A percentile compares a stretch with the other conserved stretches of the same genome.
Conservation (phyloP, 129 eudicot species). For the Centella asiatica region DNA sequence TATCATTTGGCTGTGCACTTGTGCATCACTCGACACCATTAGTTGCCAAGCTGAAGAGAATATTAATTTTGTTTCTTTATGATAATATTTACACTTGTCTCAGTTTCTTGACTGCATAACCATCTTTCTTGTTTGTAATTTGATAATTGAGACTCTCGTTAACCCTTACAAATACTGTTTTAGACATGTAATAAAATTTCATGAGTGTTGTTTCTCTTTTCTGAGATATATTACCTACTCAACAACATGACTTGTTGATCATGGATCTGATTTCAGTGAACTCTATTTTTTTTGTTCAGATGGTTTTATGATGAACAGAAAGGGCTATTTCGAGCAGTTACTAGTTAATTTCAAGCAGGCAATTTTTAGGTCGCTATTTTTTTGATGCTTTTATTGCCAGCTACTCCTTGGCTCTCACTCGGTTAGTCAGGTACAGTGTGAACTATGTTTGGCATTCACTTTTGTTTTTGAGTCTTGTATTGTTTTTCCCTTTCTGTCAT, state of each 20-base stretch:
- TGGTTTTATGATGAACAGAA: slow-evolving; percentile 87
- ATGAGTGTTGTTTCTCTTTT: neutral
- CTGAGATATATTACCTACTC: neutral
- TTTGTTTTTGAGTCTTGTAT: no score
- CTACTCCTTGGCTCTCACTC: slow-evolving; percentile 6
- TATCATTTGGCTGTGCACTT: no score
- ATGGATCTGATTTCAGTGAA: slow-evolving; percentile 1
- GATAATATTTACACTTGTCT: no score
- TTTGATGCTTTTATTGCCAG: slow-evolving; percentile 13
- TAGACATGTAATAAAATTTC: neutral
- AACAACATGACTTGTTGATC: neutral
- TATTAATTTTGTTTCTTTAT: no score
- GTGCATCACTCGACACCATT: no score
- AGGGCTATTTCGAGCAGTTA: slow-evolving; percentile 68
- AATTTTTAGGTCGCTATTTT: slow-evolving; percentile 9
- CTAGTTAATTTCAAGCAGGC: slow-evolving; percentile 32
- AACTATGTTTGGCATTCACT: neutral
- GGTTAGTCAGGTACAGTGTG: slow-evolving; percentile 9
- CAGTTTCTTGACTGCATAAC: no score
- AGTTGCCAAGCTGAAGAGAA: no score
- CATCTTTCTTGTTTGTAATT: neutral
- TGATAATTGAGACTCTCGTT: no score
- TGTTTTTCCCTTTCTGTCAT: neutral
- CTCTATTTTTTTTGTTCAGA: slow-evolving; percentile 29
- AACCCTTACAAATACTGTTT: neutral